Conservation (phyloP, 2,329 filamentous ascomycete species). For the Paecilomyces niveus region DNA sequence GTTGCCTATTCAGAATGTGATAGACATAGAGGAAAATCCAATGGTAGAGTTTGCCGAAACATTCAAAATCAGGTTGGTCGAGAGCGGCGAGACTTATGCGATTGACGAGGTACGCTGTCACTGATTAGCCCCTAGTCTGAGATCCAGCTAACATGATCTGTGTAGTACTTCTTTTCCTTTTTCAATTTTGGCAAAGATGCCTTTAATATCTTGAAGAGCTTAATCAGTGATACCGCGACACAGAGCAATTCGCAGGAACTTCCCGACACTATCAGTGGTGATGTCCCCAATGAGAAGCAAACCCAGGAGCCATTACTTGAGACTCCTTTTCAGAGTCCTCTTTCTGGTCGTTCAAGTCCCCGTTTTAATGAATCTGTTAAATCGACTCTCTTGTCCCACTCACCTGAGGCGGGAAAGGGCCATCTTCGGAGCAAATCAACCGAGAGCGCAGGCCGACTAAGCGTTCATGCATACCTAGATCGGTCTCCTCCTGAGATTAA, state of each 20-base stretch:
- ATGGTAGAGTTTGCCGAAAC: constrained; percentile 91
- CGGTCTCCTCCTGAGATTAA: constrained; percentile 47
- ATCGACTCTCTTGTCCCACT: constrained; percentile 53
- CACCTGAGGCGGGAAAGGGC: constrained; percentile 15
- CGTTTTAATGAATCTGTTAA: constrained; percentile 51
- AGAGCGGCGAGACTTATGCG: constrained; percentile 88
- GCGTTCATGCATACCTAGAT: constrained; percentile 43
- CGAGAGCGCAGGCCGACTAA: constrained; percentile 53
- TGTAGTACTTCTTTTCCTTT: constrained; percentile 90
- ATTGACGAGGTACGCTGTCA: constrained; percentile 68
- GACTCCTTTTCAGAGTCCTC: neutral
- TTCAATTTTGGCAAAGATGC: constrained; percentile 81
- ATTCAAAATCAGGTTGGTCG: constrained; percentile 84
- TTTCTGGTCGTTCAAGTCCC: neutral
- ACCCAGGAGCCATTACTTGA: neutral
- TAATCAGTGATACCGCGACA: constrained; percentile 59
- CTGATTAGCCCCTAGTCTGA: neutral
- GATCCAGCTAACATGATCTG: constrained; percentile 6
- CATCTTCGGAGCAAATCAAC: constrained; percentile 42
- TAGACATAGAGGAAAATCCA: constrained; percentile 86
- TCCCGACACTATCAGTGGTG: constrained; percentile 7
- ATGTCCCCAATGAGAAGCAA: neutral
- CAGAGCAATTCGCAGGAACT: constrained; percentile 31
- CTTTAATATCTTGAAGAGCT: constrained; percentile 65
- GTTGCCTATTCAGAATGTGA: constrained; percentile 76